phyloP scores from a whole-genome alignment of 2,329 filamentous ascomycete genomes.

The Albophoma yamanashiensis region DNA sequence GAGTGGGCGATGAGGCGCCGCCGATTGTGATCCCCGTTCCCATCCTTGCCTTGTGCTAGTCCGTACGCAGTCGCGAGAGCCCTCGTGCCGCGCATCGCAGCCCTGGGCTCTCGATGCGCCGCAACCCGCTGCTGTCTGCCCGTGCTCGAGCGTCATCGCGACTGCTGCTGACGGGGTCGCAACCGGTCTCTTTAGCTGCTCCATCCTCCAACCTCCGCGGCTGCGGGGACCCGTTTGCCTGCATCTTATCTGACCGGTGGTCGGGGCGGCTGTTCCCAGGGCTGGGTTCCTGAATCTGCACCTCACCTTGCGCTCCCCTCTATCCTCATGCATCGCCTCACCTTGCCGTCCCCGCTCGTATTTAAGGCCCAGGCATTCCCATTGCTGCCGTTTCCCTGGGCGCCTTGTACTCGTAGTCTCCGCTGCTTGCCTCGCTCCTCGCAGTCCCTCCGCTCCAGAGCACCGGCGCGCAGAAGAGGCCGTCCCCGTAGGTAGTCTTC shows the following conservation, averaged over 20 bases:
- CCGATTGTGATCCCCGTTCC: background rate
- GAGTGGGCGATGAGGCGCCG: background rate
- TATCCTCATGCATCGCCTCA: background rate
- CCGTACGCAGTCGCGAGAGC: background rate
- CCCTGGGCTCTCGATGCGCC: background rate
- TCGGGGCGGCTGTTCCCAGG: background rate
- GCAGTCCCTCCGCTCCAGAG: background rate
- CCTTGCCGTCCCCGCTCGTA: background rate
- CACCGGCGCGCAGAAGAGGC: background rate
- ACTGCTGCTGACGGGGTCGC: background rate
- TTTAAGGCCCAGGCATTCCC: background rate
- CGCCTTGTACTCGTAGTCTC: background rate
- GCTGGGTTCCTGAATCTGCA: constrained; percentile 1
- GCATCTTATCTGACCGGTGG: background rate
- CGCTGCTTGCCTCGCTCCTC: background rate
- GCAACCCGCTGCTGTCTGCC: background rate
- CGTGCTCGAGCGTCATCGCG: background rate
- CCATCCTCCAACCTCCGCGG: background rate
- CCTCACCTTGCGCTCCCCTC: background rate
- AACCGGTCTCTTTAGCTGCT: background rate
- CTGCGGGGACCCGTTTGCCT: background rate
- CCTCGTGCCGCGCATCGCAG: background rate
- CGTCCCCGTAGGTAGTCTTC: background rate
- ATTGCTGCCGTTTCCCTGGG: background rate
- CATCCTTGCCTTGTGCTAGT: background rate